These are phyloP conservation scores for Paragyromitra xinjiangensis DNA, from an alignment of 495 filamentous ascomycete species.

Conservation along the genomic window DNA sequence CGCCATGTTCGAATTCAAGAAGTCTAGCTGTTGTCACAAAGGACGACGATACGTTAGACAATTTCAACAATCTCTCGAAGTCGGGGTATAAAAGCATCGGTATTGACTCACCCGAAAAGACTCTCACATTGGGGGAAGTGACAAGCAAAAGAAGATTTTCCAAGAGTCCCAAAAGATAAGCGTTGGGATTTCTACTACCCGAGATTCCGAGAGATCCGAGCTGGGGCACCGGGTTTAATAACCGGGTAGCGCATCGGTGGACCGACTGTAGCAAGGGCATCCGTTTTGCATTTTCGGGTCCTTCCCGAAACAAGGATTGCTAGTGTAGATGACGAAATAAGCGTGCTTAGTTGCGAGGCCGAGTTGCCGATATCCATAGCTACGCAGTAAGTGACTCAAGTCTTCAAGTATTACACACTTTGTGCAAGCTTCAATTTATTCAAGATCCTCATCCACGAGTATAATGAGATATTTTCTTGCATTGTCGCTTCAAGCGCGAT, in stretches of 20 bases:
- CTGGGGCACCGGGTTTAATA: conserved; percentile 8
- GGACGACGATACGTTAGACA: not conserved
- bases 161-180: not conserved
- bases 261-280: conserved; percentile 15
- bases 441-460: not conserved
- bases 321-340: not conserved
- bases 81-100: not conserved
- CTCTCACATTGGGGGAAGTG: conserved; percentile 5
- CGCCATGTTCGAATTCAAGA: not conserved
- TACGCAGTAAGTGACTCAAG: not conserved
- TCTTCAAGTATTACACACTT: not conserved
- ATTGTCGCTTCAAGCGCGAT: not conserved
- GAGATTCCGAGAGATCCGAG: conserved; percentile 16
- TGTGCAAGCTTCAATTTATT: not conserved
- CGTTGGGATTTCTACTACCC: not conserved
- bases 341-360: not conserved
- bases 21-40: not conserved
- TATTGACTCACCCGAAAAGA: not conserved
- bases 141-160: not conserved
- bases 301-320: conserved; percentile 18
- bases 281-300: not conserved
- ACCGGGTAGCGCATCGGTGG: conserved; percentile 14
- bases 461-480: not conserved
- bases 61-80: not conserved
- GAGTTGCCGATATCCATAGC: conserved; percentile 1